These are phyloP conservation scores for Alternaria gaisen DNA, from an alignment of 2,329 filamentous ascomycete species.

Conservation along the genomic window DNA sequence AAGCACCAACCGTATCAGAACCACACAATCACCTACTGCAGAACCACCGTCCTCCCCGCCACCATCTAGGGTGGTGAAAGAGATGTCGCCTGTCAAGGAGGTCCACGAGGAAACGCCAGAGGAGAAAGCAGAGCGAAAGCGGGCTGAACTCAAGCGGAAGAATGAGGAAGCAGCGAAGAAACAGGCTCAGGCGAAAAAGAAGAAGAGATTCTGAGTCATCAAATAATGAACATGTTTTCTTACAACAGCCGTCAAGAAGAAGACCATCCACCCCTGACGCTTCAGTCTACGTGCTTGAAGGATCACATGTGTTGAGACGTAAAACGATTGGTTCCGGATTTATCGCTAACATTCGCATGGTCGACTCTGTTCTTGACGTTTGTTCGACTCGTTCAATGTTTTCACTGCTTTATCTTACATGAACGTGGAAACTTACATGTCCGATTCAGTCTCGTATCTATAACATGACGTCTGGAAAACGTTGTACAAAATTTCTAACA, in stretches of 20 bases:
- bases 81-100: constrained; percentile 23
- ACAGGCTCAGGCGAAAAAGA: constrained; percentile 48
- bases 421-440: background rate
- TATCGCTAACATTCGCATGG: background rate
- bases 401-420: constrained; percentile 1
- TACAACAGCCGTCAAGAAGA: background rate
- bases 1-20: constrained; percentile 9
- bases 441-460: background rate
- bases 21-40: constrained; percentile 17
- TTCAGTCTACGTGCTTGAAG: background rate
- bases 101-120: constrained; percentile 53
- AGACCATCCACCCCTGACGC: too few species aligned
- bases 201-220: constrained; percentile 41
- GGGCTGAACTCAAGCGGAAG: constrained; percentile 65
- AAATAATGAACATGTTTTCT: background rate
- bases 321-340: background rate
- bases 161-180: constrained; percentile 64
- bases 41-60: constrained; percentile 22
- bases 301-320: background rate
- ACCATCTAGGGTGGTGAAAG: constrained; percentile 5
- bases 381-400: background rate
- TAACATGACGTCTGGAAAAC: background rate
- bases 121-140: constrained; percentile 63
- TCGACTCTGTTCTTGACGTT: background rate
- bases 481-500: background rate